Evolutionary conservation across 2,329 filamentous ascomycete species (phyloP), one percentile per base, ranked within the genome.

Genomic region (Arthrocladium fulminans): DNA sequence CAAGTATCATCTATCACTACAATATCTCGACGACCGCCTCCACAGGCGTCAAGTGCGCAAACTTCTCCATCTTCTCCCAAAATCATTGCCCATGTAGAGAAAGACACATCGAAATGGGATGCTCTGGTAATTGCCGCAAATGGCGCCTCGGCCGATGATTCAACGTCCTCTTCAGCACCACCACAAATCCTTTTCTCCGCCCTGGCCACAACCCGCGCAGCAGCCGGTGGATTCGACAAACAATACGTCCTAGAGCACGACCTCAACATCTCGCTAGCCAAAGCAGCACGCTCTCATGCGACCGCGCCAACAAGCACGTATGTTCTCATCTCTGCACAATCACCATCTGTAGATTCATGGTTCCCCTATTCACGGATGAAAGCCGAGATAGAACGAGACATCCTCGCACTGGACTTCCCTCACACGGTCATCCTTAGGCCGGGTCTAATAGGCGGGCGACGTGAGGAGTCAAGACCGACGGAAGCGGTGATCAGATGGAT

Each of bases 161-260:
- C 27, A 13, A 61, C 72, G 5, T 66, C 70, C 27, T 67, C 84
- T 39, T 61, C 68, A 0, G 77, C 81, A 0, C 53, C 72, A 0
- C 81, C 85, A 0, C 63, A 71, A 1, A 71, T 84, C 55, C 82
- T 92, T 69, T 80, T 90, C 68, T 88, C 85, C 2, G 79, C 79
- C 1, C 75, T 96, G 1, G 90, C 83, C 50, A 95, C 88, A 2
- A 96, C 89, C 0, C 79, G 81, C 42, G 83, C 17, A 0, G 73
- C 75, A 10, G 88, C 88, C 0, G 89, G 89, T 52, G 74, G 84
- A 49, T 69, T 94, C 55, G 83, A 80, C 23, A 80, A 82, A 53
- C 90, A 96, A 68, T 84, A 87, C 70, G 85, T 86, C 62, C 86
- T 96, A 55, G 90, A 96, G 69, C 79, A 88, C 62, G 88, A 92